Evolutionary conservation across 2,329 filamentous ascomycete genomes (phyloP).

Genomic region (Claviceps sorghi): DNA sequence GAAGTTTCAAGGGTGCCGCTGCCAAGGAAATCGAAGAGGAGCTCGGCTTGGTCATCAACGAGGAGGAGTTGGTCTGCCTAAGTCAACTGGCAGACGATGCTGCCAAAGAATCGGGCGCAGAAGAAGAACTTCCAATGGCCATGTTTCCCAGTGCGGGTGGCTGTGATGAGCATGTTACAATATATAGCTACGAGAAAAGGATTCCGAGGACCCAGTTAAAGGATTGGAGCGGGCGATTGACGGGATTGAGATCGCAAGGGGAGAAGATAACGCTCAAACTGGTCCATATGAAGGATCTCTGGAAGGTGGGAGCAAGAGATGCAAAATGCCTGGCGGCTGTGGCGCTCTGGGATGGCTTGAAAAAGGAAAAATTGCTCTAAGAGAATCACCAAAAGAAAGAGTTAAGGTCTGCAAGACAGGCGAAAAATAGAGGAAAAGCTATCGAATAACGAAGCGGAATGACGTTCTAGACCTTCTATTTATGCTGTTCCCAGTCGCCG

Average conservation of each 20-base stretch:
- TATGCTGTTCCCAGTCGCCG: neutral
- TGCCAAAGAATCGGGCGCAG: conserved; percentile 15
- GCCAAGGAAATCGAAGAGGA: conserved; percentile 49
- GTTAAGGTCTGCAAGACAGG: too few species aligned
- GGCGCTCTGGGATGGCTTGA: conserved; percentile 43
- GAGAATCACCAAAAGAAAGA: neutral
- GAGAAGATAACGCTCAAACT: conserved; percentile 49
- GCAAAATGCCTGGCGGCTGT: conserved; percentile 45
- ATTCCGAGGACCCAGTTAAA: conserved; percentile 33
- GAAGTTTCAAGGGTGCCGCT: conserved; percentile 40
- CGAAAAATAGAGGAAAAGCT: neutral
- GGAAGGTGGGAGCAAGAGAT: conserved; percentile 42
- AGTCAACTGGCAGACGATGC: conserved; percentile 31
- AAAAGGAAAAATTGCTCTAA: conserved; percentile 29
- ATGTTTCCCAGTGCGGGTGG: conserved; percentile 45
- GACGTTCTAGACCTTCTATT: neutral
- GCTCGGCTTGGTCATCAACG: conserved; percentile 36
- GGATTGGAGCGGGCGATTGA: conserved; percentile 43
- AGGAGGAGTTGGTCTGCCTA: conserved; percentile 32
- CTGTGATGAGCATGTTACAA: conserved; percentile 45
- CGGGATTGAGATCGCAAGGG: conserved; percentile 41
- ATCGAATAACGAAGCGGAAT: too few species aligned
- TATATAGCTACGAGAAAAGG: conserved; percentile 41
- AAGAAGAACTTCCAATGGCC: conserved; percentile 23
- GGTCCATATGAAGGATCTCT: conserved; percentile 40